A percentile compares a stretch with the other conserved stretches of the same genome.
Conservation (phyloP, 768 basidiomycete genomes). For the Cystobasidium tubakii region DNA sequence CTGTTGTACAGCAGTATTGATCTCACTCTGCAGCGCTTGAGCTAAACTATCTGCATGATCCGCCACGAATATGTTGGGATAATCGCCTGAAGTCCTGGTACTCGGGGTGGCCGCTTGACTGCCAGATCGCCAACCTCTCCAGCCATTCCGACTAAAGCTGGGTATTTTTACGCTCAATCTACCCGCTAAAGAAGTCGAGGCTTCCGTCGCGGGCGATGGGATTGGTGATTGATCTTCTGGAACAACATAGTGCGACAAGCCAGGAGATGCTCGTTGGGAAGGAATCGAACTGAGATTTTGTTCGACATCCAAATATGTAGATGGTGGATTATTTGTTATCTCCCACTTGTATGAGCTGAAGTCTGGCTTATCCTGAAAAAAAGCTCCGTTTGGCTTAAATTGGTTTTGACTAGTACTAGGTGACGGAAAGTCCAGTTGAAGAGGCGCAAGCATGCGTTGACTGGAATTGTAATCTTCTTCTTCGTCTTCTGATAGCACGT, state of each 20-base stretch:
- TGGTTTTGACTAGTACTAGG: not conserved
- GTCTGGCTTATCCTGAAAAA: not conserved
- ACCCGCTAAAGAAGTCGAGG: not conserved
- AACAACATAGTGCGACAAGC: not conserved
- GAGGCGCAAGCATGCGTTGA: not conserved
- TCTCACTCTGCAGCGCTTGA: not conserved
- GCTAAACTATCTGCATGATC: not conserved
- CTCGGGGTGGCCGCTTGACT: constrained; percentile 13
- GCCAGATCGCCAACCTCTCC: constrained; percentile 25
- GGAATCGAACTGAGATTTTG: not conserved
- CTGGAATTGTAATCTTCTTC: not conserved
- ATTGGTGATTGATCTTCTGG: not conserved
- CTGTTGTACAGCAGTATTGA: not conserved
- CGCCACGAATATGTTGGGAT: not conserved
- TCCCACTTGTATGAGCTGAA: constrained; percentile 16
- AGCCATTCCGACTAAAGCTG: constrained; percentile 18
- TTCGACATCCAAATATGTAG: not conserved
- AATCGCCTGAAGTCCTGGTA: not conserved
- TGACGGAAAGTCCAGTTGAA: not conserved
- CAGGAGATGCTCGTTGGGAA: not conserved
- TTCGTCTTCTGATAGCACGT: not conserved
- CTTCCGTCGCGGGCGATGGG: not conserved
- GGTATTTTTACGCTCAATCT: not conserved
- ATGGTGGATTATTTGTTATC: not conserved
- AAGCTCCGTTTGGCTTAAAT: not conserved